These are phyloP conservation scores for Leccinum broughii DNA, from an alignment of 768 basidiomycete genomes.

Conservation along the genomic window DNA sequence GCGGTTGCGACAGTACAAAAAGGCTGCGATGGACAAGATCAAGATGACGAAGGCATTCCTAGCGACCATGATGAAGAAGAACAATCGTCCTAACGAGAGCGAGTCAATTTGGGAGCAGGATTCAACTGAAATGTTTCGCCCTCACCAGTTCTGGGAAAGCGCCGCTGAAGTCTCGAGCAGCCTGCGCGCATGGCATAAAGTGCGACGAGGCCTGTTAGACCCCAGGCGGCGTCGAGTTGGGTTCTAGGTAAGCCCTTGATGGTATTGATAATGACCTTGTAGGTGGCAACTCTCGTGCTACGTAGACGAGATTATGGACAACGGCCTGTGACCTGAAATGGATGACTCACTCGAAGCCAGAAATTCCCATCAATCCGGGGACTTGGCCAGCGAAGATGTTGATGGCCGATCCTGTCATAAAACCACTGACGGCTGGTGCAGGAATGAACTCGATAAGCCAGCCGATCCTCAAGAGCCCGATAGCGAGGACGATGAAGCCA, in stretches of 20 bases:
- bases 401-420: constrained; percentile 99
- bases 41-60: constrained; percentile 89
- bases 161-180: constrained; percentile 51
- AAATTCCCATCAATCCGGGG: constrained; percentile 86
- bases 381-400: constrained; percentile 88
- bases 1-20: constrained; percentile 75
- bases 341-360: constrained; percentile 73
- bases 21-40: constrained; percentile 83
- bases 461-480: constrained; percentile 87
- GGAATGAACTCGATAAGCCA: constrained; percentile 97
- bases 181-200: constrained; percentile 68
- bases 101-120: background rate
- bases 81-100: constrained; percentile 49
- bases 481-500: constrained; percentile 88
- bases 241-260: constrained; percentile 77
- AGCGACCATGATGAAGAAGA: constrained; percentile 78
- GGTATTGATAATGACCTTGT: constrained; percentile 88
- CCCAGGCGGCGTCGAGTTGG: constrained; percentile 86
- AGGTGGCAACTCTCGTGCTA: constrained; percentile 85
- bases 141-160: constrained; percentile 65
- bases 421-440: constrained; percentile 78
- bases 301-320: constrained; percentile 6
- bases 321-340: background rate
- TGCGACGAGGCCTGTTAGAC: constrained; percentile 68
- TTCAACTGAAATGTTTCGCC: background rate